Percentiles rank a stretch among this genome's conserved stretches.
phyloP scores from a whole-genome alignment of 148 eudicot species.

The Rhododendron vialii region DNA sequence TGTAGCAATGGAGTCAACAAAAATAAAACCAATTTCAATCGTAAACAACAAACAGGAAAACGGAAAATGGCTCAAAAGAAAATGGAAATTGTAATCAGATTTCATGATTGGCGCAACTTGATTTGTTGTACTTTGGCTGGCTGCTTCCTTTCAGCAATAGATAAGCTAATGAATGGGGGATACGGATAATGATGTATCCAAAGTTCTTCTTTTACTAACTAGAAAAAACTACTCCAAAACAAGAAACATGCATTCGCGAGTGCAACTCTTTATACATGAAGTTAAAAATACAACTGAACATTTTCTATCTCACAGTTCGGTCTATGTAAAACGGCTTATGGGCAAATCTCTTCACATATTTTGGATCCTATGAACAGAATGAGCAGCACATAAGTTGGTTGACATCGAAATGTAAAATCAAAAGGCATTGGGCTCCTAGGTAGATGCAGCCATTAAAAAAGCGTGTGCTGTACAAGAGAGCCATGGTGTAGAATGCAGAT shows the following conservation, averaged over 20 bases:
- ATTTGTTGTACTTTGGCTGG: not conserved
- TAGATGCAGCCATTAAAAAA: not conserved
- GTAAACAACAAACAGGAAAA: not conserved
- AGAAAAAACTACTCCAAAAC: no score
- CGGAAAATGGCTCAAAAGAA: not conserved
- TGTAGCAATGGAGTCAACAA: conserved; percentile 9
- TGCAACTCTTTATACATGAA: not conserved
- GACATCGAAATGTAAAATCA: not conserved
- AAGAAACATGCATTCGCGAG: no score
- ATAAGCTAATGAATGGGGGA: not conserved
- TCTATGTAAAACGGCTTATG: not conserved
- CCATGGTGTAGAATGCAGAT: not conserved
- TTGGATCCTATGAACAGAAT: no score
- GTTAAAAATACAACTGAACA: not conserved
- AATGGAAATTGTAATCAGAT: not conserved
- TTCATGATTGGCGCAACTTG: not conserved
- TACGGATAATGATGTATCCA: not conserved
- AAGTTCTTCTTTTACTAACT: not conserved
- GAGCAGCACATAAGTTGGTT: not conserved
- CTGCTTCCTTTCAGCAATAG: not conserved
- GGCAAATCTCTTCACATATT: not conserved
- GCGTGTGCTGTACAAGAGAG: not conserved
- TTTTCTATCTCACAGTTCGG: not conserved
- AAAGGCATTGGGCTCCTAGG: not conserved
- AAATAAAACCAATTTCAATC: not conserved